A percentile compares a stretch with the other conserved stretches of the same genome.
Conservation (phyloP, 2,329 filamentous ascomycete species). For the Byssothecium circinans region DNA sequence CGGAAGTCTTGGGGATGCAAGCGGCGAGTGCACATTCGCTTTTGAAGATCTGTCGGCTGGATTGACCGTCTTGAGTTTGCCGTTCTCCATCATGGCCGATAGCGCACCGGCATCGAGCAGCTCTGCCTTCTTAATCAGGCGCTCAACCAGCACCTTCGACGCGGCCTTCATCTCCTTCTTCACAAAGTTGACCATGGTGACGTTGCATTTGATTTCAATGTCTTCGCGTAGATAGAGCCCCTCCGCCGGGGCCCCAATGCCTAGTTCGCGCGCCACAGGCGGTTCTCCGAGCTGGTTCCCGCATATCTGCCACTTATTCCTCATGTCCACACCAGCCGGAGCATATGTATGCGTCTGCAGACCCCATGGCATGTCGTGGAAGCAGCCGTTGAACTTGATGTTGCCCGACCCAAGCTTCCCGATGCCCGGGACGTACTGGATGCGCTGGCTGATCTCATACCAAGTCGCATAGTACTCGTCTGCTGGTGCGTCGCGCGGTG, state of each 20-base stretch:
- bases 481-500: slow-evolving; percentile 66
- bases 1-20: slow-evolving; percentile 21
- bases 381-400: slow-evolving; percentile 70
- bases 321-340: slow-evolving; percentile 66
- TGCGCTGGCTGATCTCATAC: slow-evolving; percentile 72
- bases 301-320: slow-evolving; percentile 68
- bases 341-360: slow-evolving; percentile 72
- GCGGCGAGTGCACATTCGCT: slow-evolving; percentile 5
- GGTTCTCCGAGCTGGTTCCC: slow-evolving; percentile 71
- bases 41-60: slow-evolving; percentile 42
- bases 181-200: slow-evolving; percentile 66
- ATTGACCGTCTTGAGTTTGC: slow-evolving; percentile 62
- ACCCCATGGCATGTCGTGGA: slow-evolving; percentile 72
- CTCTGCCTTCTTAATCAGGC: slow-evolving; percentile 72
- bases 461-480: slow-evolving; percentile 74
- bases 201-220: slow-evolving; percentile 70
- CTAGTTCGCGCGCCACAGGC: slow-evolving; percentile 64
- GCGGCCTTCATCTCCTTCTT: slow-evolving; percentile 68
- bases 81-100: slow-evolving; percentile 68
- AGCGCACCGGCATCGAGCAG: slow-evolving; percentile 67
- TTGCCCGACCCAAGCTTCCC: slow-evolving; percentile 66
- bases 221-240: slow-evolving; percentile 71
- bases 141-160: slow-evolving; percentile 67
- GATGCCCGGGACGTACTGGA: slow-evolving; percentile 68
- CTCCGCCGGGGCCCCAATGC: slow-evolving; percentile 64